phyloP scores from a whole-genome alignment of 2,329 filamentous ascomycete species.

The Cordyceps cateniannulata region DNA sequence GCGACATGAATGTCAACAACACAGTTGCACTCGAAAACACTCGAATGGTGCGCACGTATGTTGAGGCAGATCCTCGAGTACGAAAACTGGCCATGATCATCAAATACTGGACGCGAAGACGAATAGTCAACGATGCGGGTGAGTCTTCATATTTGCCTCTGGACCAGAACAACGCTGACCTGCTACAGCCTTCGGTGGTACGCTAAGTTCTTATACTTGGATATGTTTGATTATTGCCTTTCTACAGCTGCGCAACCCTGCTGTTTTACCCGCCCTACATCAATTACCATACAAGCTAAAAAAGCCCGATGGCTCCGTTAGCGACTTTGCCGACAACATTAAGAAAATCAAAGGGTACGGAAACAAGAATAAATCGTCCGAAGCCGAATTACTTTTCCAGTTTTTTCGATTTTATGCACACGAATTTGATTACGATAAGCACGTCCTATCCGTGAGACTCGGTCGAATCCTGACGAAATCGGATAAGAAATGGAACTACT shows the following conservation, averaged over 20 bases:
- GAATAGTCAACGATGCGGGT: conserved; percentile 96
- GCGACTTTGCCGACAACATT: conserved; percentile 82
- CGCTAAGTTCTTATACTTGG: conserved; percentile 97
- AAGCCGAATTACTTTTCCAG: conserved; percentile 83
- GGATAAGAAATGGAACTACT: conserved; percentile 82
- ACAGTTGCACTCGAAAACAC: conserved; percentile 92
- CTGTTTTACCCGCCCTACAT: conserved; percentile 80
- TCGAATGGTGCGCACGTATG: conserved; percentile 95
- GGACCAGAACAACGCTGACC: conserved; percentile 16
- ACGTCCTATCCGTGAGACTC: conserved; percentile 76
- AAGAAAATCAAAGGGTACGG: conserved; percentile 69
- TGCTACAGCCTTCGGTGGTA: conserved; percentile 73
- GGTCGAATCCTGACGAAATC: conserved; percentile 73
- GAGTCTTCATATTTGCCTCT: conserved; percentile 31
- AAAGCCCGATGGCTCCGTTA: conserved; percentile 58
- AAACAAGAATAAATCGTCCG: conserved; percentile 68
- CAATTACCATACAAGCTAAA: conserved; percentile 47
- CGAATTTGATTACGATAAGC: conserved; percentile 82
- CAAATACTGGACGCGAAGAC: conserved; percentile 92
- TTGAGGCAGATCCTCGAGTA: conserved; percentile 85
- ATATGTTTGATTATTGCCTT: conserved; percentile 98
- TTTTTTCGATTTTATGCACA: conserved; percentile 96
- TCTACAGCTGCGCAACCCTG: conserved; percentile 77
- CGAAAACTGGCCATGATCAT: conserved; percentile 92
- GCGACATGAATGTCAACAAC: conserved; percentile 99